phyloP scores from a whole-genome alignment of 2,329 filamentous ascomycete species.

The Tolypocladium paradoxum region DNA sequence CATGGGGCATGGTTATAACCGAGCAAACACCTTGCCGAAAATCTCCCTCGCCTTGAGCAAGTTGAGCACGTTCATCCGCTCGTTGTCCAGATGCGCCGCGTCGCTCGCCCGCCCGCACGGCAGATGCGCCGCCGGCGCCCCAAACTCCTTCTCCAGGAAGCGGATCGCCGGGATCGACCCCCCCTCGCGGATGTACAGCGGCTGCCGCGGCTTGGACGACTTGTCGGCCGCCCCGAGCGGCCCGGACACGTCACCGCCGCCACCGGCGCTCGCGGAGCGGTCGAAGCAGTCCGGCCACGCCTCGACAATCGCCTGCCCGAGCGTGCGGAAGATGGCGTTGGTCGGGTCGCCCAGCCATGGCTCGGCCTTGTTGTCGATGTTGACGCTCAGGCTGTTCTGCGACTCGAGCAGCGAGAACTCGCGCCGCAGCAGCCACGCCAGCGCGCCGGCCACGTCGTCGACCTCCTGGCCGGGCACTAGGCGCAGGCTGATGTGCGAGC shows the following conservation, averaged over 20 bases:
- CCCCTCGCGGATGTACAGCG: conserved; percentile 89
- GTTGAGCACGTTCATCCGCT: conserved; percentile 80
- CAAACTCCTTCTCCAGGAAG: conserved; percentile 90
- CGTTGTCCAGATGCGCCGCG: conserved; percentile 87
- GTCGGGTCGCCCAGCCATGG: conserved; percentile 90
- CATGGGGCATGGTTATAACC: too few species aligned
- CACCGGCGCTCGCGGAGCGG: conserved; percentile 5
- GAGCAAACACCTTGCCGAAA: conserved; percentile 73
- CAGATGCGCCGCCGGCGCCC: conserved; percentile 80
- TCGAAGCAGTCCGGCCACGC: conserved; percentile 61
- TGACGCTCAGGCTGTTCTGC: conserved; percentile 69
- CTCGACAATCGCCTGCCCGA: conserved; percentile 74
- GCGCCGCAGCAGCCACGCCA: conserved; percentile 56
- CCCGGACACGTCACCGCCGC: background rate
- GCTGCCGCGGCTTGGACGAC: conserved; percentile 39
- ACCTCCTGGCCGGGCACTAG: conserved; percentile 91
- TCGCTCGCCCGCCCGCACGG: conserved; percentile 94
- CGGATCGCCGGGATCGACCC: conserved; percentile 91
- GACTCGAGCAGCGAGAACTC: conserved; percentile 68
- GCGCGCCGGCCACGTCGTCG: conserved; percentile 56
- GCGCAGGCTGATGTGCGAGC: conserved; percentile 78
- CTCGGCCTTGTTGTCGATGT: conserved; percentile 87
- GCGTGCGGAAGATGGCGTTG: conserved; percentile 81
- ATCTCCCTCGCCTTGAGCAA: conserved; percentile 87
- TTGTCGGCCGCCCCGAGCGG: background rate